Percentiles rank a stretch among this genome's conserved stretches.
These are phyloP conservation scores for Sugiyamaella marilandica DNA, from an alignment of 805 yeast species.

Conservation along the genomic window DNA sequence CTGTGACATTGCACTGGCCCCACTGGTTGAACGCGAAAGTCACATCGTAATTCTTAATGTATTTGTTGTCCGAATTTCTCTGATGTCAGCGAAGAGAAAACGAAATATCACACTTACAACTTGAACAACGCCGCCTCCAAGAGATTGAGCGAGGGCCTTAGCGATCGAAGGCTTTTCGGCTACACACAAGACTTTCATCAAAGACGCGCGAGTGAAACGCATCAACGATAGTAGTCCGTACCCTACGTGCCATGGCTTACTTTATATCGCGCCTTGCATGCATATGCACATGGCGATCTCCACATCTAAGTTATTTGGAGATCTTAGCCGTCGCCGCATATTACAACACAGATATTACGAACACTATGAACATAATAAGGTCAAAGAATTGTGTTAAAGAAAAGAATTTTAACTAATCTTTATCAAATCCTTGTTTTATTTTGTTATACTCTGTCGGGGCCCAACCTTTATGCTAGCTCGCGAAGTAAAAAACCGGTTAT, in stretches of 20 bases:
- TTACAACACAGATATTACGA: too few species aligned
- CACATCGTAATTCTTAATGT: constrained; percentile 76
- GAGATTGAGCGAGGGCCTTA: constrained; percentile 66
- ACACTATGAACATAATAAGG: too few species aligned
- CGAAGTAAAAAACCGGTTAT: too few species aligned
- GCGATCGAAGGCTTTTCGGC: constrained; percentile 98
- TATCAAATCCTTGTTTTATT: too few species aligned
- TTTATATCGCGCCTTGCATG: neutral
- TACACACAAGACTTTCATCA: constrained; percentile 80
- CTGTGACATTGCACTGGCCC: constrained; percentile 82
- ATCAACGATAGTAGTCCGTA: neutral
- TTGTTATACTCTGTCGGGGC: too few species aligned
- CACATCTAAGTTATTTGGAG: too few species aligned
- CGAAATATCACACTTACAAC: constrained; percentile 21
- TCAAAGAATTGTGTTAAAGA: too few species aligned
- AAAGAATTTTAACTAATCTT: too few species aligned
- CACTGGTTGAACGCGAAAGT: constrained; percentile 55
- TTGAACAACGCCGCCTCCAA: constrained; percentile 65
- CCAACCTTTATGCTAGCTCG: too few species aligned
- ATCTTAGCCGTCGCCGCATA: too few species aligned
- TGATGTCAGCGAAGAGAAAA: neutral
- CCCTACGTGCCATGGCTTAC: neutral
- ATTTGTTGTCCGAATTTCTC: constrained; percentile 51
- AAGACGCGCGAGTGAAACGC: neutral
- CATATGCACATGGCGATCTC: neutral